Evolutionary conservation across 306 rosid species (phyloP), one percentile per base, ranked within the genome.

Genomic region (Vicia faba): DNA sequence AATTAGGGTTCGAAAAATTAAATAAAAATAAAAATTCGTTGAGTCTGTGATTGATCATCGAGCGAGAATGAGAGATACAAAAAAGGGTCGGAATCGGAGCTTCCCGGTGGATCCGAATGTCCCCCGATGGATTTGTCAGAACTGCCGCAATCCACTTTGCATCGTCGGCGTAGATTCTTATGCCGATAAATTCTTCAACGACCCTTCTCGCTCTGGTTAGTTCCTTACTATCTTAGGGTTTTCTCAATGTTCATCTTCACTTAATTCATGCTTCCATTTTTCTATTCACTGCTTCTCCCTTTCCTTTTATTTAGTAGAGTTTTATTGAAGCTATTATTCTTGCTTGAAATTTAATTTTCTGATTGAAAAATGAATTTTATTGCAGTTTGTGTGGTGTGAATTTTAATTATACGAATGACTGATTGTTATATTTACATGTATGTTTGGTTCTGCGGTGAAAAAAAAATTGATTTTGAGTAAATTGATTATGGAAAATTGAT

Each of bases 51-150:
- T 33, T 4, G 19, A 20, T 19, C 8, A 3, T n/a, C n/a, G n/a
- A 15, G 23, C 15, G n/a, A 54, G 59, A 33, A 60, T 55, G 20
- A 48, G 48, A 26, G 49, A 61, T 5, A 23, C 41, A 74, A 78
- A 64, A 67, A 70, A 75, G 82, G 81, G 82, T 80, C 91, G 92
- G 83, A 76, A 5, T 26, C 78, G 74, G 69, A 31, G 66, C 87
- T 77, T 86, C 4, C 85, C 91, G 80, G 89, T 74, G 75, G 96
- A 90, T 71, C 95, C 92, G 66, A 95, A 78, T 59, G 48, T 91
- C 18, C 96, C 95, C 43, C 83, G 95, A 76, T 90, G 91, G 90
- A 80, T 71, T 69, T 95, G 97, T 73, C 99, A 95, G 86, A 90
- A 88, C 78, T 95, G 97, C 79, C 96, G 87, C 68, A 85, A 86